Evolutionary conservation across 73 alveolate genomes (phyloP).

Genomic region (Paraurostyla sp.): DNA sequence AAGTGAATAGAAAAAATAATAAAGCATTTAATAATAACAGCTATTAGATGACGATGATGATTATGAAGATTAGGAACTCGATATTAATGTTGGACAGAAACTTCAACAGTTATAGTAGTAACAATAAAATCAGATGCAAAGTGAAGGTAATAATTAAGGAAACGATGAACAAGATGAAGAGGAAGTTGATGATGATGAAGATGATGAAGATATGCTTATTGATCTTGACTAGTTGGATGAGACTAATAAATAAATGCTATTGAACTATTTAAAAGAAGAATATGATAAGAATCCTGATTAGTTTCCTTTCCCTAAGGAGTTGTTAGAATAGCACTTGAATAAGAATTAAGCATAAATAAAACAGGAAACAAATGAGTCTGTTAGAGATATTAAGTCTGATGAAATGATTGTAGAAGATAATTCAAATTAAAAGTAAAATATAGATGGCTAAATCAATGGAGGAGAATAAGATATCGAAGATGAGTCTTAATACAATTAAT

Average conservation of each 20-base stretch:
- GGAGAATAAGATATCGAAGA: slow-evolving; percentile 12
- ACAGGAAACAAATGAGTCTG: slow-evolving; percentile 4
- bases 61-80: slow-evolving; percentile 38
- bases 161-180: slow-evolving; percentile 45
- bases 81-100: slow-evolving; percentile 32
- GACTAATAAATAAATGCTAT: not conserved
- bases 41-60: slow-evolving; percentile 13
- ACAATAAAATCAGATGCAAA: not conserved
- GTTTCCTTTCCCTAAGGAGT: slow-evolving; percentile 52
- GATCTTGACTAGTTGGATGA: slow-evolving; percentile 51
- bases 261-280: slow-evolving; percentile 45
- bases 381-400: slow-evolving; percentile 30
- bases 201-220: slow-evolving; percentile 34
- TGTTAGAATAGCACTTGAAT: slow-evolving; percentile 2
- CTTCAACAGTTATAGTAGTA: not conserved
- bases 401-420: slow-evolving; percentile 54
- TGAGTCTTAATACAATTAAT: not conserved
- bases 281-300: slow-evolving; percentile 56
- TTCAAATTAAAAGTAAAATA: not conserved
- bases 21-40: not conserved
- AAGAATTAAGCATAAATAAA: not conserved
- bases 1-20: not conserved
- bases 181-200: slow-evolving; percentile 36
- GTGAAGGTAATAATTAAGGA: not conserved
- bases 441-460: not conserved